Evolutionary conservation across 2,329 filamentous ascomycete species (phyloP).

Genomic region (Pestalotiopsis sp.): DNA sequence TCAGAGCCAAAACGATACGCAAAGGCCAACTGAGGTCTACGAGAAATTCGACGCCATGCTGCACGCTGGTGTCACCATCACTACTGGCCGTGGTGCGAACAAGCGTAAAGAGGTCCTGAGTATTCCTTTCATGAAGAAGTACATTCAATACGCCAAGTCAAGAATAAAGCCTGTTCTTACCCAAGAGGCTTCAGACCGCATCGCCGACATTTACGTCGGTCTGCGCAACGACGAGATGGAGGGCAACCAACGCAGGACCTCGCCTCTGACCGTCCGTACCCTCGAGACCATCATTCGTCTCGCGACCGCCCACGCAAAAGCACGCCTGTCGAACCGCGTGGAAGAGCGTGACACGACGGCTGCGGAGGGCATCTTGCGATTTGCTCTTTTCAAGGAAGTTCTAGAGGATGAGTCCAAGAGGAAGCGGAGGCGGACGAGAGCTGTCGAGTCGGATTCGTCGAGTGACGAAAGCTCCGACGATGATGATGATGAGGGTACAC

Average conservation of each 20-base stretch:
- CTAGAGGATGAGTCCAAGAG: conserved; percentile 78
- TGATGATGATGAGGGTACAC: conserved; percentile 41
- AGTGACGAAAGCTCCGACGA: conserved; percentile 64
- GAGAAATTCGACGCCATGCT: conserved; percentile 98
- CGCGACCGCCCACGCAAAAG: conserved; percentile 93
- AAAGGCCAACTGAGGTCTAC: conserved; percentile 82
- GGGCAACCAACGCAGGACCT: conserved; percentile 89
- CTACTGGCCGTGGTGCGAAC: conserved; percentile 71
- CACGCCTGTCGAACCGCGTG: conserved; percentile 82
- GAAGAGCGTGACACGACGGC: conserved; percentile 87
- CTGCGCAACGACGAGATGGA: conserved; percentile 95
- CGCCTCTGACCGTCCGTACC: conserved; percentile 94
- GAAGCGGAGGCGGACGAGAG: conserved; percentile 74
- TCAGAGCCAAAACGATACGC: conserved; percentile 73
- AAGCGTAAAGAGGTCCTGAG: conserved; percentile 86
- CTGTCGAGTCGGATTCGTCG: conserved; percentile 59
- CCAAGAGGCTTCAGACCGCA: conserved; percentile 88
- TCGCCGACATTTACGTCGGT: conserved; percentile 87
- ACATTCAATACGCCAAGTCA: conserved; percentile 96
- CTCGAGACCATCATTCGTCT: conserved; percentile 98
- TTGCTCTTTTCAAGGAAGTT: conserved; percentile 96
- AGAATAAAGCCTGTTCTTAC: conserved; percentile 88
- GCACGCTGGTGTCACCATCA: conserved; percentile 84
- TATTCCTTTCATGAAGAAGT: conserved; percentile 99
- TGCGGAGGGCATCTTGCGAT: conserved; percentile 87